These are phyloP conservation scores for Fusarium decemcellulare DNA, from an alignment of 2,329 filamentous ascomycete genomes.

Conservation along the genomic window DNA sequence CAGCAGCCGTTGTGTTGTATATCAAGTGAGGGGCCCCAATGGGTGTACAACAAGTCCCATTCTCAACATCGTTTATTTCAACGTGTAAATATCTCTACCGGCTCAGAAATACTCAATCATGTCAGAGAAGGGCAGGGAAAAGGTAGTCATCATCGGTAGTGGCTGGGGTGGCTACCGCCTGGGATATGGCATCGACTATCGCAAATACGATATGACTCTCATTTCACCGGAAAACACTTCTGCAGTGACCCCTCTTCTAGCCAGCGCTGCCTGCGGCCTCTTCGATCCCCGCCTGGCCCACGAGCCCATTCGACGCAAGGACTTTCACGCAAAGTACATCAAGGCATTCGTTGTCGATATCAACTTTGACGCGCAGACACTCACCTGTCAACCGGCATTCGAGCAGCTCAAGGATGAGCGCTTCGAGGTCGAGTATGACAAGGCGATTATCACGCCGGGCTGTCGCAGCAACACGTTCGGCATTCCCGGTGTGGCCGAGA, in stretches of 20 bases:
- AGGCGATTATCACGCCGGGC: too few species aligned
- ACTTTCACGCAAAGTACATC: neutral
- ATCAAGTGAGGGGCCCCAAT: too few species aligned
- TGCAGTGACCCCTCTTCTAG: neutral
- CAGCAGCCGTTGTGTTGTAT: too few species aligned
- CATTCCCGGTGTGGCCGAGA: too few species aligned
- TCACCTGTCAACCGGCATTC: neutral
- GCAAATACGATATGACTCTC: neutral
- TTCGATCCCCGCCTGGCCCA: neutral
- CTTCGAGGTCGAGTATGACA: too few species aligned
- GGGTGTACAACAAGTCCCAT: too few species aligned
- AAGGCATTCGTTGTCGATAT: neutral
- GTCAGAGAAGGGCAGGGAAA: neutral
- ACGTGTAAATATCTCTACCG: too few species aligned
- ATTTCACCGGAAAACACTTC: neutral
- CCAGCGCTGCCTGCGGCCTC: neutral
- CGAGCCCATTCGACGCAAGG: slow-evolving; percentile 1
- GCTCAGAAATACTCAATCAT: neutral
- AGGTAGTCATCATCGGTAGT: slow-evolving; percentile 2
- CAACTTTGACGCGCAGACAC: neutral
- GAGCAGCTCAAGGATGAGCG: too few species aligned
- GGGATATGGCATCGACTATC: slow-evolving; percentile 1
- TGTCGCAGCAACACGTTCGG: too few species aligned
- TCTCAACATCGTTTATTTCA: too few species aligned
- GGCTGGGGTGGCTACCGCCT: slow-evolving; percentile 2